Percentiles rank a stretch among this genome's conserved stretches.
phyloP scores from a whole-genome alignment of 2,329 filamentous ascomycete genomes.

The Fusarium heterosporum region DNA sequence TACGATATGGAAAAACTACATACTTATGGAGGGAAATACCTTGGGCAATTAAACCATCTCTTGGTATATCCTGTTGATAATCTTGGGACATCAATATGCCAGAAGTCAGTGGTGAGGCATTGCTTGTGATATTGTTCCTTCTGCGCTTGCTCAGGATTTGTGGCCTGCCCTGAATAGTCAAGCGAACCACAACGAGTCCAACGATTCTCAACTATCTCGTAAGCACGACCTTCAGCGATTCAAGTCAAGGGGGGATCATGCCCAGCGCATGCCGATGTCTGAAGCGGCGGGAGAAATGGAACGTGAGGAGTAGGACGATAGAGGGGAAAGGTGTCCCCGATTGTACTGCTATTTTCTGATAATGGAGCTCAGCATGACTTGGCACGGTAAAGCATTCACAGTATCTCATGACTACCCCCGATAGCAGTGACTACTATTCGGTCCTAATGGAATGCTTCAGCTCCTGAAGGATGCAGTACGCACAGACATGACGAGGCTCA shows the following conservation, averaged over 20 bases:
- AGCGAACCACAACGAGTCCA: not conserved
- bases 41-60: too few relatives aligned
- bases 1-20: too few relatives aligned
- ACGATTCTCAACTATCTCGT: not conserved
- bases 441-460: not conserved
- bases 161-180: accelerated
- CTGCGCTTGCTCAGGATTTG: accelerated
- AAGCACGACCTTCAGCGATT: accelerated
- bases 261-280: accelerated
- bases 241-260: accelerated
- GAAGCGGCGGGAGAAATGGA: not conserved
- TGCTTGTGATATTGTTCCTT: accelerated
- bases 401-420: too few relatives aligned
- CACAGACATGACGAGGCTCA: not conserved
- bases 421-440: not conserved
- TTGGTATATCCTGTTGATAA: too few relatives aligned
- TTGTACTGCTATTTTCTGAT: not conserved
- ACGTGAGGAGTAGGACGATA: accelerated
- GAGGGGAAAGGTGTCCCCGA: not conserved
- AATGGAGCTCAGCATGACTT: not conserved
- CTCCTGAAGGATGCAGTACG: not conserved
- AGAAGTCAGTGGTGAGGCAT: too few relatives aligned
- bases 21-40: too few relatives aligned
- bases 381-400: too few relatives aligned
- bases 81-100: too few relatives aligned